phyloP scores from a whole-genome alignment of 495 filamentous ascomycete genomes.

The Aspergillus sclerotiicarbonarius region DNA sequence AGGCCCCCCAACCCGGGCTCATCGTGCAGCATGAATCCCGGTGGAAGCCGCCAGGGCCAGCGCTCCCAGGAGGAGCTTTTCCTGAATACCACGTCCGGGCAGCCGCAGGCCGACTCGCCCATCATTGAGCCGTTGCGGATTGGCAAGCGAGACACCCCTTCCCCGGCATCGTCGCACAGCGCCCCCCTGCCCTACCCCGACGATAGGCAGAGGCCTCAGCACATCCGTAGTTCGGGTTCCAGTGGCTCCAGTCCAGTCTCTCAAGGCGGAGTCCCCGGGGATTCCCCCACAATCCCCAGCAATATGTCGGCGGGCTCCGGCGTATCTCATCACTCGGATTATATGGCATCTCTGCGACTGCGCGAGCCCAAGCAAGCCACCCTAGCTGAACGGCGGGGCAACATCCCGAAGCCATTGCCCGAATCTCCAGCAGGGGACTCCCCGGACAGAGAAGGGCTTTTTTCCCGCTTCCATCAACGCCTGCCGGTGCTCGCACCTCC shows the following conservation, averaged over 20 bases:
- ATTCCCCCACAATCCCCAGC: slow-evolving; percentile 20
- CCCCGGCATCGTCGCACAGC: slow-evolving; percentile 35
- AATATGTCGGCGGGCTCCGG: slow-evolving; percentile 31
- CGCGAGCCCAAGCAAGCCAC: slow-evolving; percentile 43
- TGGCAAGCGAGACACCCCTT: slow-evolving; percentile 60
- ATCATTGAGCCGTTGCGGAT: slow-evolving; percentile 84
- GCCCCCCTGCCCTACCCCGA: slow-evolving; percentile 71
- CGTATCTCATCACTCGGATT: slow-evolving; percentile 38
- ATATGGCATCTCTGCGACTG: slow-evolving; percentile 47
- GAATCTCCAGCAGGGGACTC: slow-evolving; percentile 69
- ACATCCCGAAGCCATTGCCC: slow-evolving; percentile 70
- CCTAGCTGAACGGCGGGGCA: slow-evolving; percentile 70
- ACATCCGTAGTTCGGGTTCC: slow-evolving; percentile 36
- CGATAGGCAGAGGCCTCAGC: slow-evolving; percentile 55
- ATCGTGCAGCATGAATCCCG: slow-evolving; percentile 35
- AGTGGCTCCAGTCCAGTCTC: slow-evolving; percentile 38
- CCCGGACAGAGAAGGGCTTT: slow-evolving; percentile 70
- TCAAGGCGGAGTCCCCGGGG: slow-evolving; percentile 25
- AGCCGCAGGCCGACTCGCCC: slow-evolving; percentile 58
- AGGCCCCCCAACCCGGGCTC: neutral
- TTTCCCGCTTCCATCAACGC: slow-evolving; percentile 40
- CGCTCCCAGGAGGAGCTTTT: slow-evolving; percentile 74
- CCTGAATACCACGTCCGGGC: slow-evolving; percentile 49
- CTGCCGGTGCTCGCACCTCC: slow-evolving; percentile 22
- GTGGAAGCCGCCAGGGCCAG: slow-evolving; percentile 49